Conservation (phyloP, 768 basidiomycete genomes). For the Ephemerocybe angulata region DNA sequence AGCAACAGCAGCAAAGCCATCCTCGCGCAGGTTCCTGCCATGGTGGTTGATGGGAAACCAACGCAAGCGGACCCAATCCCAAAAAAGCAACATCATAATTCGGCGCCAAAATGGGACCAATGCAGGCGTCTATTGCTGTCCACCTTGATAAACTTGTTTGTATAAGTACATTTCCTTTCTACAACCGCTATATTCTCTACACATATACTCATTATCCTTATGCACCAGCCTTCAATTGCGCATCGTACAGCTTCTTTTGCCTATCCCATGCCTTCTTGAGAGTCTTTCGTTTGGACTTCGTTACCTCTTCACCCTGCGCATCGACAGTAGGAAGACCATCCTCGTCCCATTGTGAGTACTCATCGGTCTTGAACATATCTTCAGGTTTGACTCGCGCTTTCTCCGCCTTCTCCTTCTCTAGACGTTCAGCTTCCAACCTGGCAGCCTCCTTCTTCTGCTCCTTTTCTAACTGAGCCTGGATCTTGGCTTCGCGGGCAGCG, state of each 20-base stretch:
- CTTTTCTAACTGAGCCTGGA: conserved; percentile 69
- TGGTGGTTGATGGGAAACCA: neutral
- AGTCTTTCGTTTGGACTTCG: conserved; percentile 79
- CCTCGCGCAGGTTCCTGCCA: neutral
- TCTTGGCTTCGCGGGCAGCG: conserved; percentile 85
- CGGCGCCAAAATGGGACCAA: too few relatives aligned
- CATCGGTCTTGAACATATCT: conserved; percentile 82
- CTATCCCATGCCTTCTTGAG: conserved; percentile 64
- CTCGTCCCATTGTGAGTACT: conserved; percentile 84
- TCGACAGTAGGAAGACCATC: conserved; percentile 82
- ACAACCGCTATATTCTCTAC: too few relatives aligned
- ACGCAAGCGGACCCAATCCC: neutral
- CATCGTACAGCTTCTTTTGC: conserved; percentile 82
- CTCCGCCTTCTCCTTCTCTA: conserved; percentile 79
- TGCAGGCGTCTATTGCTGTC: too few relatives aligned
- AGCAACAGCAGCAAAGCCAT: neutral
- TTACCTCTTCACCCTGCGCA: conserved; percentile 77
- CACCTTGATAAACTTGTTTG: too few relatives aligned
- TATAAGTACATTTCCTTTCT: neutral
- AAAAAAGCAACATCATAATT: too few relatives aligned
- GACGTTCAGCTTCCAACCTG: conserved; percentile 56
- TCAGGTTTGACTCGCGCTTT: conserved; percentile 72
- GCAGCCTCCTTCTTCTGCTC: conserved; percentile 67
- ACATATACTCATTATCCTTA: neutral
- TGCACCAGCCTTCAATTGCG: conserved; percentile 44